phyloP scores from a whole-genome alignment of 441 rosid genomes.

The Jatropha multifida region DNA sequence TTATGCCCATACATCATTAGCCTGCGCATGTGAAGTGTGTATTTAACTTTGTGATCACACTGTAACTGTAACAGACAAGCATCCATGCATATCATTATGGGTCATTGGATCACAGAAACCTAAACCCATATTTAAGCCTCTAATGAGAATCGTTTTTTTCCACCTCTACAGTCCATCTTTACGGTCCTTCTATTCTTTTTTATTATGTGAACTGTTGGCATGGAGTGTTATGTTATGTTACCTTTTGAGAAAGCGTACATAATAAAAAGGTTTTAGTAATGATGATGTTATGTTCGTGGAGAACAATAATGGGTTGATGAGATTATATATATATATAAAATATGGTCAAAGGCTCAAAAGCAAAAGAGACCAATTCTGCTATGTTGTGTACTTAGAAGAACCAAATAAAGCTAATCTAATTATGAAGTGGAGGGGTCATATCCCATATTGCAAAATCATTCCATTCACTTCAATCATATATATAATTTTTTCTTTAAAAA shows the following conservation, averaged over 20 bases:
- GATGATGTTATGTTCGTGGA: slow-evolving; percentile 55
- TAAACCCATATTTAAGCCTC: background rate
- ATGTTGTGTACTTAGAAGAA: slow-evolving; percentile 41
- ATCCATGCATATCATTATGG: background rate
- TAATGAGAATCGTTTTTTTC: slow-evolving; percentile 3
- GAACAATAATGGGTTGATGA: slow-evolving; percentile 37
- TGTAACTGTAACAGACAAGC: background rate
- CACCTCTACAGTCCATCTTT: slow-evolving; percentile 11
- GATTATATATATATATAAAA: slow-evolving; percentile 20
- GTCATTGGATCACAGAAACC: background rate
- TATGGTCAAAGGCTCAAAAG: slow-evolving; percentile 53
- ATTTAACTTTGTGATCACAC: background rate
- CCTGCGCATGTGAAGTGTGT: slow-evolving; percentile 5
- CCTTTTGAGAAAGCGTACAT: slow-evolving; percentile 45
- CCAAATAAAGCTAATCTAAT: slow-evolving; percentile 39
- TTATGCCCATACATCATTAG: slow-evolving; percentile 32
- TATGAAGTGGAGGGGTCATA: slow-evolving; percentile 20
- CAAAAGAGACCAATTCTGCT: slow-evolving; percentile 32
- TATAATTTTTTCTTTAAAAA: slow-evolving; percentile 25
- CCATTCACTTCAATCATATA: slow-evolving; percentile 47
- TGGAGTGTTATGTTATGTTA: slow-evolving; percentile 37
- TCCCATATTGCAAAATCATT: slow-evolving; percentile 51
- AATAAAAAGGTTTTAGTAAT: slow-evolving; percentile 42
- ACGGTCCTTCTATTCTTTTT: background rate
- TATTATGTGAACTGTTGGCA: slow-evolving; percentile 27